Evolutionary conservation across 768 basidiomycete genomes (phyloP), one percentile per base, ranked within the genome.

Genomic region (Tulasnella sp.): DNA sequence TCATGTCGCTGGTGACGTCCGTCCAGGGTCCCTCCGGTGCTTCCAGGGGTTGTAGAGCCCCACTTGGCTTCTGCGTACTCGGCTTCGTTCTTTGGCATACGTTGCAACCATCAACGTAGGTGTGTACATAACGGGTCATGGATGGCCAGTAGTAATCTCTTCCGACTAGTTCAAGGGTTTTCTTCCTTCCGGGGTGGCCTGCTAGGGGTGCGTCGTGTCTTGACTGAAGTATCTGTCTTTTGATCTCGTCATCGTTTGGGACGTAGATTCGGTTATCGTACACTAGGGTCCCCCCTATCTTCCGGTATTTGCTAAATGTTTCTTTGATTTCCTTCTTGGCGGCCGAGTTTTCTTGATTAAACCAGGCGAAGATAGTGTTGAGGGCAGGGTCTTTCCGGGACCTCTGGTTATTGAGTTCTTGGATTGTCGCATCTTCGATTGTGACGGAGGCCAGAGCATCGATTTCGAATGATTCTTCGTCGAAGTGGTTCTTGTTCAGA

Each of bases 1-100:
- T 81, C 40, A 81, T 77, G 69, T 86, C 41, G 19, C 42, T 41
- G n/a, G 40, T 16, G 16, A 71, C 62, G 47, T 62, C 32, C 35
- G 47, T 63, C 69, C 69, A 71, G 17, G 42, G 42, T 59, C 40
- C 52, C 4, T 71, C 32, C 16, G 69, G 52, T 1, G 52, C 40
- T 19, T 35, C 11, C 19, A 71, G 52, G 16, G 19, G 69, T 71
- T 71, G 26, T 71, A 71, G 37, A 12, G 9, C 17, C 7, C 69
- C 47, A 34, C 32, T 35, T 5, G 69, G 47, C 19, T 35, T 59
- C 5, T 39, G 32, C 7, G 16, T 71, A 8, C 8, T 12, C 2
- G 32, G 7, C 29, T 71, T 71, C 11, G 35, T 59, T 40, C 52
- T 8, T 34, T 71, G 69, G 37, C 69, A 71, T 2, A 36, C 19